Conservation (phyloP, 73 alveolate genomes). For the Paramecium tetraurelia region DNA sequence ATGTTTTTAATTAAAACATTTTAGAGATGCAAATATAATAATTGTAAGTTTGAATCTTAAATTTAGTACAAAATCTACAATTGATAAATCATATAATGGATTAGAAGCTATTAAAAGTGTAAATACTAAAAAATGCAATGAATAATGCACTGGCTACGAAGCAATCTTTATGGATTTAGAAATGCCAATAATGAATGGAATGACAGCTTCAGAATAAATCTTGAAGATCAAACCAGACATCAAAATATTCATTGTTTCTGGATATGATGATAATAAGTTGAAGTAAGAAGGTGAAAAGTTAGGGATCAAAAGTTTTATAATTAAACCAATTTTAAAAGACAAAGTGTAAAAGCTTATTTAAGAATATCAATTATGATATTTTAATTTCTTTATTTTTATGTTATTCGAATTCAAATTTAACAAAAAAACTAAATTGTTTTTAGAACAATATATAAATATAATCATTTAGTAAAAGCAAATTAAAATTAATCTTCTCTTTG, state of each 20-base stretch:
- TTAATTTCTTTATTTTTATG: background rate
- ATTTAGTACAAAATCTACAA: background rate
- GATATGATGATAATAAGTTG: background rate
- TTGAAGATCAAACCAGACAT: background rate
- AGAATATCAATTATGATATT: background rate
- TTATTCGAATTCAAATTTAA: too few species aligned
- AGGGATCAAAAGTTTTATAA: background rate
- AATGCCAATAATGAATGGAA: conserved; percentile 51
- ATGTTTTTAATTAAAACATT: background rate
- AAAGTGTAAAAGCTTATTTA: background rate
- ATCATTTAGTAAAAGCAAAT: background rate
- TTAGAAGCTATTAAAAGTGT: background rate
- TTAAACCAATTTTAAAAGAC: background rate
- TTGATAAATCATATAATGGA: background rate
- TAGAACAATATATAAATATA: background rate
- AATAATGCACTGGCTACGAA: background rate
- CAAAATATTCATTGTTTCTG: background rate
- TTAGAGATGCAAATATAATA: background rate
- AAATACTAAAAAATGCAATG: background rate
- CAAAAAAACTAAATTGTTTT: too few species aligned
- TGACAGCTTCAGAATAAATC: background rate
- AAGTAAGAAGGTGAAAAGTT: background rate
- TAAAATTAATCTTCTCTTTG: background rate
- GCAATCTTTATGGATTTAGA: conserved; percentile 36
- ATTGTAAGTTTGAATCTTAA: background rate